These are phyloP conservation scores for Zygosaccharomyces bailii DNA, from an alignment of 805 yeast genomes.

Conservation along the genomic window DNA sequence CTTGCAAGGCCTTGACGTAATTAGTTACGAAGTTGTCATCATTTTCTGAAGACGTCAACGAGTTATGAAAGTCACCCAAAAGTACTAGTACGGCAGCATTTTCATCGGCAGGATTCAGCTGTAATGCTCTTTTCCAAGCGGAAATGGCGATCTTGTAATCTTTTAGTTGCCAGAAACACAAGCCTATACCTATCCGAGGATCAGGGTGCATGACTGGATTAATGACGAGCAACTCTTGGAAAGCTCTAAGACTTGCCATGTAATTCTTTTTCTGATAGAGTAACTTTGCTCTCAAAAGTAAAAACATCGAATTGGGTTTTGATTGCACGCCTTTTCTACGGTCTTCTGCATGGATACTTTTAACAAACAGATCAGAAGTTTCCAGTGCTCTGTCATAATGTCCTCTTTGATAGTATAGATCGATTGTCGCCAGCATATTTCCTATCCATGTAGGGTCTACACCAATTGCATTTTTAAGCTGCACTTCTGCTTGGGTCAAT, in stretches of 20 bases:
- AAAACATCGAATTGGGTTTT: conserved; percentile 66
- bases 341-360: conserved; percentile 38
- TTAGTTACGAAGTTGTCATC: conserved; percentile 55
- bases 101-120: conserved; percentile 56
- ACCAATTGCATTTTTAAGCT: conserved; percentile 47
- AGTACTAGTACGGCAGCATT: conserved; percentile 65
- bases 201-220: conserved; percentile 83
- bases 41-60: conserved; percentile 46
- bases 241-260: conserved; percentile 67
- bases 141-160: conserved; percentile 70
- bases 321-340: conserved; percentile 40
- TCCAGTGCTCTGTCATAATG: conserved; percentile 69
- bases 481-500: conserved; percentile 43
- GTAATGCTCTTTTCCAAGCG: conserved; percentile 80
- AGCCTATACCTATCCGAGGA: conserved; percentile 90
- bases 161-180: conserved; percentile 86
- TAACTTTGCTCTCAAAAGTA: conserved; percentile 81
- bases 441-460: conserved; percentile 46
- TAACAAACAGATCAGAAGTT: conserved; percentile 58
- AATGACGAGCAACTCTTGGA: conserved; percentile 74
- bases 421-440: conserved; percentile 64
- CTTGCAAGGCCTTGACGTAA: conserved; percentile 58
- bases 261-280: conserved; percentile 70
- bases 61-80: conserved; percentile 63
- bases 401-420: conserved; percentile 53